A percentile compares a stretch with the other conserved stretches of the same genome.
phyloP scores from a whole-genome alignment of 768 basidiomycete species.

The Mycena epipterygia region DNA sequence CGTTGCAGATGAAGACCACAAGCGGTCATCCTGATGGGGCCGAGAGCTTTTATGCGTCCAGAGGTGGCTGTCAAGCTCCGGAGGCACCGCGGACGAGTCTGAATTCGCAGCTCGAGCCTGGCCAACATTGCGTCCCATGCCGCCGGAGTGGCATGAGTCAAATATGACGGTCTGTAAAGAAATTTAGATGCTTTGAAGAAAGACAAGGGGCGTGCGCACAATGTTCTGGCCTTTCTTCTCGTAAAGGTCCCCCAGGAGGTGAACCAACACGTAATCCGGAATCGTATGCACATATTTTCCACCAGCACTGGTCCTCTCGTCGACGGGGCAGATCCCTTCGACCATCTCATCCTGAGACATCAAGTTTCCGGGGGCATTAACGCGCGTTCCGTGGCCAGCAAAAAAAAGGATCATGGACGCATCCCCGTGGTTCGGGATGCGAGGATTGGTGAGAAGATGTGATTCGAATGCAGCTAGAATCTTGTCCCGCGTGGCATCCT shows the following conservation, averaged over 20 bases:
- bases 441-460: background rate
- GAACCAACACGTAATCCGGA: slow-evolving; percentile 5
- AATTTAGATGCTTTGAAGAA: background rate
- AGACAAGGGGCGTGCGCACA: slow-evolving; percentile 1
- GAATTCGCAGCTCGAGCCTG: background rate
- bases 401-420: too few relatives aligned
- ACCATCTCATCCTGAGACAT: background rate
- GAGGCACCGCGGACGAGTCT: background rate
- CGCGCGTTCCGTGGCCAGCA: too few relatives aligned
- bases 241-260: background rate
- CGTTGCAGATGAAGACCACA: background rate
- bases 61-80: slow-evolving; percentile 1
- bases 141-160: slow-evolving; percentile 14
- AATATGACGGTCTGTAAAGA: slow-evolving; percentile 2
- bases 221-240: slow-evolving; percentile 12
- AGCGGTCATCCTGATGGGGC: background rate
- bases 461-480: background rate
- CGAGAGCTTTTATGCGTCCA: background rate
- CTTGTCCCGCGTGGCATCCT: slow-evolving; percentile 1
- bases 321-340: slow-evolving; percentile 10
- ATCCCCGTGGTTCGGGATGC: slow-evolving; percentile 3
- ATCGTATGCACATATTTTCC: background rate
- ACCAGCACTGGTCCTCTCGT: background rate
- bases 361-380: background rate
- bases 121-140: too few relatives aligned